Evolutionary conservation across 306 rosid genomes (phyloP), one percentile per base, ranked within the genome.

Genomic region (Macrotyloma uniflorum): DNA sequence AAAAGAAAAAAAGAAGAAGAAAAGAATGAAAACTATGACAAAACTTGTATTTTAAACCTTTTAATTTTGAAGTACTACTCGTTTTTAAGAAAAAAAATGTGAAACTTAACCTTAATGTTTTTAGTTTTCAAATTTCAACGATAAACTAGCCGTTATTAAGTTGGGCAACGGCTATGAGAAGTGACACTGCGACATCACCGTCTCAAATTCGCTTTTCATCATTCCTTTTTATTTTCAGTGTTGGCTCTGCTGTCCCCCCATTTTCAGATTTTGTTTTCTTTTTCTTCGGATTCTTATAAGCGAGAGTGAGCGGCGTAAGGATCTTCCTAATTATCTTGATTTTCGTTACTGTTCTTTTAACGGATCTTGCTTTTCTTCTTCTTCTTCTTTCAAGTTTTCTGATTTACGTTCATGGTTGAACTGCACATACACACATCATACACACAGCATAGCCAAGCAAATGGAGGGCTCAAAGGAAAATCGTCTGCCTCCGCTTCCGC

Each of bases 381-480:
- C 42, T 4, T 64, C 15, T 8, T 32, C 36, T n/a, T n/a, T 13
- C 46, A 18, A 16, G 0, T 18, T 38, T 65, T 66, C 51, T 38
- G 46, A 66, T 40, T 40, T 2, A 42, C 36, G n/a, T 62, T 33
- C 8, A 32, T 62, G 38, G 3, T 61, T 23, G 20, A 3, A 55
- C 8, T 10, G 63, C 30, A 55, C 18, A 22, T 53, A 20, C 8
- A 1, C 4, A 47, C 3, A 2, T 8, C 42, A 36, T 8, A 9
- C 43, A 2, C 43, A 38, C 12, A 38, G 0, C 0, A 4, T 38
- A 51, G 22, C 23, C 85, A 24, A 78, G 23, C 73, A 76, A 51
- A 81, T 89, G 89, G 87, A 65, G 18, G 76, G 61, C 73, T 74
- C 82, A 57, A 83, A 77, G 80, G 86, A 85, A 77, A 83, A 81